These are phyloP conservation scores for Venturiaceae sp. DNA, from an alignment of 2,329 filamentous ascomycete genomes.

Conservation along the genomic window DNA sequence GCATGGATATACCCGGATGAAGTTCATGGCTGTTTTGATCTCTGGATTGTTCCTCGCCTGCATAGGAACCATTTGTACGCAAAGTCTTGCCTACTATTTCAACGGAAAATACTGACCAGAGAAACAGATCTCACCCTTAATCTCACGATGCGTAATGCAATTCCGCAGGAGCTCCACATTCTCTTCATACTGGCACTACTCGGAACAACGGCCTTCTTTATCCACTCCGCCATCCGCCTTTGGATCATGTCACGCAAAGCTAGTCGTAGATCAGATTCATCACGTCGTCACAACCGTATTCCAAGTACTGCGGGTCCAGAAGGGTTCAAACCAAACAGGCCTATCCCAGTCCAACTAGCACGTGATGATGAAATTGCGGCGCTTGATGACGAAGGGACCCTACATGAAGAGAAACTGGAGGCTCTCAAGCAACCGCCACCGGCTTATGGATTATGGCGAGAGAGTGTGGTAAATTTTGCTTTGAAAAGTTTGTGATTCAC, in stretches of 20 bases:
- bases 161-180: constrained; percentile 65
- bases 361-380: constrained; percentile 52
- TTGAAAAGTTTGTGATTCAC: constrained; percentile 18
- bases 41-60: constrained; percentile 53
- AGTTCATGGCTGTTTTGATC: constrained; percentile 46
- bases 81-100: not conserved
- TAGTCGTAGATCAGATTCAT: constrained; percentile 15
- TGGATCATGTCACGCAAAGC: constrained; percentile 42
- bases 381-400: constrained; percentile 42
- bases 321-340: constrained; percentile 60
- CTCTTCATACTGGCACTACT: constrained; percentile 71
- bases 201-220: constrained; percentile 67
- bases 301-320: constrained; percentile 44
- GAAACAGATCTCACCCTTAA: constrained; percentile 62
- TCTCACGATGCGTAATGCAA: constrained; percentile 48
- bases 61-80: constrained; percentile 58
- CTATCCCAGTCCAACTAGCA: constrained; percentile 67
- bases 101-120: constrained; percentile 8
- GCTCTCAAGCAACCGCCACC: constrained; percentile 51
- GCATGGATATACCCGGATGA: constrained; percentile 22
- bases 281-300: constrained; percentile 21
- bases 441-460: constrained; percentile 77
- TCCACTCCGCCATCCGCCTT: constrained; percentile 65
- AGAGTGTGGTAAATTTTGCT: constrained; percentile 57
- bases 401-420: constrained; percentile 19